Conservation (phyloP, 495 filamentous ascomycete species). For the Usnea hakonensis region DNA sequence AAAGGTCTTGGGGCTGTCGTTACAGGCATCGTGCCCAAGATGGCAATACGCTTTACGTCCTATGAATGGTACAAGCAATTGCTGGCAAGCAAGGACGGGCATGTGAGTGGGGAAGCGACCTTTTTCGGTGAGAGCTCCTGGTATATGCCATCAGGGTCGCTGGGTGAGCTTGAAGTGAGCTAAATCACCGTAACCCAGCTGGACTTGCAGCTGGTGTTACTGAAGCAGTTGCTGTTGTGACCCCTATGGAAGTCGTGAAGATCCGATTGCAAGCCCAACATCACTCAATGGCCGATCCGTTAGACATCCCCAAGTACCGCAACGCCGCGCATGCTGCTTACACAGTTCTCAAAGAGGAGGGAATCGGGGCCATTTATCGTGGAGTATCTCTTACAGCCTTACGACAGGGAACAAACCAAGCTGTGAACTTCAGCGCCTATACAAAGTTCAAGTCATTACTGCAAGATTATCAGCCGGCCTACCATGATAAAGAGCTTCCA, state of each 20-base stretch:
- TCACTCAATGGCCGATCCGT: constrained; percentile 86
- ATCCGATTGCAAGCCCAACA: constrained; percentile 96
- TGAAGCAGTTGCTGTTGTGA: constrained; percentile 91
- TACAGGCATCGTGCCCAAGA: constrained; percentile 97
- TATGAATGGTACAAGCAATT: constrained; percentile 91
- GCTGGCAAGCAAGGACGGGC: constrained; percentile 60
- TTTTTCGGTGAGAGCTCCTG: constrained; percentile 59
- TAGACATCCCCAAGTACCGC: constrained; percentile 90
- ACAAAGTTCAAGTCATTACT: constrained; percentile 79
- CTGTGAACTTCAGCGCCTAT: constrained; percentile 98
- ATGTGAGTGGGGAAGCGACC: constrained; percentile 63
- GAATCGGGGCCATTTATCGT: constrained; percentile 76
- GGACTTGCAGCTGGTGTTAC: constrained; percentile 90
- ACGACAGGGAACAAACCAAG: constrained; percentile 93
- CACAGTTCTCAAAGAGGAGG: constrained; percentile 88
- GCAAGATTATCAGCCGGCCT: constrained; percentile 57
- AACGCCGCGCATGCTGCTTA: constrained; percentile 94
- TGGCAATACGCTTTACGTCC: constrained; percentile 98
- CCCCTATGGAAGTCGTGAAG: constrained; percentile 98
- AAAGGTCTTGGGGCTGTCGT: constrained; percentile 94
- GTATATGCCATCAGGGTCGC: too few relatives aligned
- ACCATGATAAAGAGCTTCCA: constrained; percentile 55
- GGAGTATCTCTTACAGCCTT: constrained; percentile 90
- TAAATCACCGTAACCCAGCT: constrained; percentile 39
- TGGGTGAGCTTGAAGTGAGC: too few relatives aligned